Base-by-base conservation (phyloP, 306 rosid species). In the Pueraria montana region DNA sequence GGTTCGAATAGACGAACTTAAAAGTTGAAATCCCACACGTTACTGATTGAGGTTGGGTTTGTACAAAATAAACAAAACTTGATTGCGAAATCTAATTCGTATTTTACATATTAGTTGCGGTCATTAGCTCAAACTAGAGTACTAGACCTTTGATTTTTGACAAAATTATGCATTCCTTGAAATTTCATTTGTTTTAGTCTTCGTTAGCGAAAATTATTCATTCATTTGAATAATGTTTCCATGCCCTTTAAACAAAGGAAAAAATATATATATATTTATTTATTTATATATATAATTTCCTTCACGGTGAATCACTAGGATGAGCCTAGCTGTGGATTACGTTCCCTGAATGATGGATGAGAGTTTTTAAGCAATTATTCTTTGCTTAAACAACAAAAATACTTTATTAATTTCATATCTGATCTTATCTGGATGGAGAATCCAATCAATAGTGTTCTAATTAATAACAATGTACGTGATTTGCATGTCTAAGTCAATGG, bases 401-500 rank as follows among this genome's bases (percentile, higher is more conserved):
- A 32, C 64, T n/a, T 36, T 50, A 18, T 8, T 9, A 36, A 67
- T 21, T 34, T 68, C 12, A 43, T 26, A 6, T 43, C 45, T 42
- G 18, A n/a, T 62, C 71, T 62, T 4, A 21, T 56, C 63, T 62
- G 26, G 32, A 70, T 69, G 45, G 18, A 23, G 20, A 48, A 16
- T 62, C 48, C 55, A 46, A 6, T 16, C 23, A 16, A 3, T 49
- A 53, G 59, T 8, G 26, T 20, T 64, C 32, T n/a, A 42, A 52
- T 32, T 23, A 72, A 45, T 58, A 52, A 50, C 8, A 45, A 24
- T 10, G 5, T 42, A 32, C 2, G n/a, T 50, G 59, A 13, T 71
- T 55, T 82, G 43, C 86, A 92, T 92, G 95, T 91, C 7, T 86
- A 62, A 67, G 95, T 91, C 84, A 93, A 93, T 70, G 95, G 95